Percentiles rank a stretch among this genome's conserved stretches.
Evolutionary conservation across 495 filamentous ascomycete genomes (phyloP).

Genomic region (Aspergillus olivimuriae): DNA sequence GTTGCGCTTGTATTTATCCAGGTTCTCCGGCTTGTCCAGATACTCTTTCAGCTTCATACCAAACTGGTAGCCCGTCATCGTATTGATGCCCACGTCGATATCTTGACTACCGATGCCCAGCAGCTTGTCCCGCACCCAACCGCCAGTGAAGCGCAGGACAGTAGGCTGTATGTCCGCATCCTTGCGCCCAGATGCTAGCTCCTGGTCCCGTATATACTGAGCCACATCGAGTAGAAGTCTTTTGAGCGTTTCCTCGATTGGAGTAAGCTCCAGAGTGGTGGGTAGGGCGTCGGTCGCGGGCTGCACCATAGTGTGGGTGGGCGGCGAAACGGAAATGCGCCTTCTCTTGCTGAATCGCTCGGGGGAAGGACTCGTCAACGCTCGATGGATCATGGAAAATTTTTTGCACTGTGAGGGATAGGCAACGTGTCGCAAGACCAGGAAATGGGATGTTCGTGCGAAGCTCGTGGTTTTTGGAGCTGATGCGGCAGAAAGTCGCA

Average conservation of each 20-base stretch:
- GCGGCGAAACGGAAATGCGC: slow-evolving; percentile 19
- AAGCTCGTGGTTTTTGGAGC: not conserved
- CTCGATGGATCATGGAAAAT: slow-evolving; percentile 28
- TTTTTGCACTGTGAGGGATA: no score
- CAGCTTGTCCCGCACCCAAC: slow-evolving; percentile 98
- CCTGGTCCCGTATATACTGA: slow-evolving; percentile 55
- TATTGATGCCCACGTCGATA: slow-evolving; percentile 92
- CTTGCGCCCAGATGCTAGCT: slow-evolving; percentile 30
- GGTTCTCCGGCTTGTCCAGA: slow-evolving; percentile 44
- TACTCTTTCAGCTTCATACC: slow-evolving; percentile 56
- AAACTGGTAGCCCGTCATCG: slow-evolving; percentile 87
- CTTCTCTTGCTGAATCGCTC: slow-evolving; percentile 28
- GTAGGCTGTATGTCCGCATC: slow-evolving; percentile 20
- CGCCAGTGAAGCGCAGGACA: slow-evolving; percentile 79
- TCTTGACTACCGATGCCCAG: slow-evolving; percentile 76
- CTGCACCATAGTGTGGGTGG: slow-evolving; percentile 17
- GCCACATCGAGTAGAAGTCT: slow-evolving; percentile 70
- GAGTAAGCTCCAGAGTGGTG: slow-evolving; percentile 55
- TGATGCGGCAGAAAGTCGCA: not conserved
- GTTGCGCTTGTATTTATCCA: slow-evolving; percentile 46
- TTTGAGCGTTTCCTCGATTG: slow-evolving; percentile 61
- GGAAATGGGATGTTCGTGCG: not conserved
- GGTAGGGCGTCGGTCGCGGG: slow-evolving; percentile 13
- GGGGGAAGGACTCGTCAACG: slow-evolving; percentile 15
- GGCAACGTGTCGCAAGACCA: no score